Evolutionary conservation across 1,284 basidiomycete species (phyloP), one percentile per base, ranked within the genome.

Genomic region (Tylopilus orsonianus): DNA sequence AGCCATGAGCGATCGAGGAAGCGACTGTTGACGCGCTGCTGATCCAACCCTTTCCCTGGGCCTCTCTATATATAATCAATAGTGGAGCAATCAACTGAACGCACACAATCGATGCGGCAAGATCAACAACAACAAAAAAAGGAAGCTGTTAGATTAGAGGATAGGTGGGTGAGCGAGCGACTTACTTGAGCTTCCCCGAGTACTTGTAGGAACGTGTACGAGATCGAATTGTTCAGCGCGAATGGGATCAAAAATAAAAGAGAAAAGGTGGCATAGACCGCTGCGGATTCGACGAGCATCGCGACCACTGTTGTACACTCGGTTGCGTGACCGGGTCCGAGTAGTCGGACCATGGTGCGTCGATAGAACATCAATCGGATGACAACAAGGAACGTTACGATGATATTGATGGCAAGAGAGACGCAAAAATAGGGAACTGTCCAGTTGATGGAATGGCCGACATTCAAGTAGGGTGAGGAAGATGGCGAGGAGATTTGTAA

Each of bases 11-110:
- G 10, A 46, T 47, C 10, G 48, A 40, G 4, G 52, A 47, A 2
- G 16, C 32, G 6, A 49, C 43, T 0, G 57, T 44, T 3, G 54
- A 41, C 0, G 50, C 35, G 6, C 50, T 49, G 20, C 61, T 64
- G 5, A 64, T 56, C 61, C 61, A 67, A 1, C 64, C 62, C 26
- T 62, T 65, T 2, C 62, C 64, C n/a, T 50, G 47, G 1, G 61
- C 55, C 37, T 65, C 62, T 48, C 62, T 50, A 42, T 63, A 65
- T 18, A 64, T 42, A n/a, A 64, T 64, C 37, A 64, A 39, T 1
- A 64, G 51, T 1, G 61, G 65, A 3, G 61, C 64, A 14, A 64
- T 54, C 38, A 65, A 44, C 62, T 67, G 30, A 8, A n/a, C n/a
- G n/a, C n/a, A n/a, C n/a, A n/a, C n/a, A n/a, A n/a, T n/a, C n/a